Evolutionary conservation across 176 grass and related monocot genomes (phyloP).

Genomic region (Bothriochloa decipiens): DNA sequence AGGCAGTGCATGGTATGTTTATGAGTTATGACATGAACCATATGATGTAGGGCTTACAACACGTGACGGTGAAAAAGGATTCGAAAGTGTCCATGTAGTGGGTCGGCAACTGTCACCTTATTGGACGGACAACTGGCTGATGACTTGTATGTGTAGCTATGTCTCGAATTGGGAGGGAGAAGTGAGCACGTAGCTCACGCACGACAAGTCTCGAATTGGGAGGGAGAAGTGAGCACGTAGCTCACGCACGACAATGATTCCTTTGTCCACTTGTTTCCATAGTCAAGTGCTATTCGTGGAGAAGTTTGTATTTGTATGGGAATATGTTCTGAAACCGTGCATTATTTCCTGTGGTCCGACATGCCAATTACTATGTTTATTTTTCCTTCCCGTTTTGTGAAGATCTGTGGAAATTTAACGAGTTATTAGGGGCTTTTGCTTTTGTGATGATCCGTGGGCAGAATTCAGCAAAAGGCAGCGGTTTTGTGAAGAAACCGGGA

Average conservation of each 20-base stretch:
- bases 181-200: background rate
- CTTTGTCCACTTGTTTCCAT: background rate
- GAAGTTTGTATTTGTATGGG: background rate
- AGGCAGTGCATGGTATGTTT: background rate
- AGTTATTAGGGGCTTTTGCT: background rate
- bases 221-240: background rate
- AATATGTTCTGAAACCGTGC: background rate
- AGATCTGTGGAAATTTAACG: background rate
- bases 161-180: background rate
- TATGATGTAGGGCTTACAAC: background rate
- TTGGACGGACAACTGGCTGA: background rate
- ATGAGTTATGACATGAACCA: background rate
- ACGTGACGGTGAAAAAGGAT: slow-evolving; percentile 36
- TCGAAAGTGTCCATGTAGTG: slow-evolving; percentile 5
- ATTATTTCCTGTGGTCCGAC: background rate
- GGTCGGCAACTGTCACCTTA: slow-evolving; percentile 26
- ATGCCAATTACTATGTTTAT: background rate
- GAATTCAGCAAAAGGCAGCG: background rate
- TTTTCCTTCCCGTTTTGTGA: background rate
- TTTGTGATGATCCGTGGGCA: background rate
- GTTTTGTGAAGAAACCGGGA: background rate
- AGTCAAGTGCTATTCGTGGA: background rate
- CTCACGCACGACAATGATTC: slow-evolving; percentile 29
- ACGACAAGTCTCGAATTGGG: slow-evolving; percentile 11
- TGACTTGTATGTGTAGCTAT: background rate